Percentiles rank a stretch among this genome's conserved stretches.
phyloP scores from a whole-genome alignment of 306 rosid species.

The Canavalia ensiformis region DNA sequence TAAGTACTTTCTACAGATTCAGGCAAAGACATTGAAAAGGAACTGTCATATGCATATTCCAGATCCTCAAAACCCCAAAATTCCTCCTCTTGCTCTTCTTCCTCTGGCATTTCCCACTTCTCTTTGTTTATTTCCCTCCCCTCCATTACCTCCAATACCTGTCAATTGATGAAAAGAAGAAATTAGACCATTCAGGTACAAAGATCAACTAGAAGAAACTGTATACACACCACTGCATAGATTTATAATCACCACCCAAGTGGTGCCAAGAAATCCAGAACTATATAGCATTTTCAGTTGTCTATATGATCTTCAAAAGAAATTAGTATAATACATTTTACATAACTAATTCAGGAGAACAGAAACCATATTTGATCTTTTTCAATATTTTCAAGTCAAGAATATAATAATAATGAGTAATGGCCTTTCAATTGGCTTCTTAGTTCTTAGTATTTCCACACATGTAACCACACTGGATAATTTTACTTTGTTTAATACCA shows the following conservation, averaged over 20 bases:
- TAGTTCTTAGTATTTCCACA: not conserved
- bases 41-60: constrained; percentile 70
- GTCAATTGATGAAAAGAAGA: not conserved
- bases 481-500: constrained; percentile 10
- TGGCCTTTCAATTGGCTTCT: constrained; percentile 3
- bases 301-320: not conserved
- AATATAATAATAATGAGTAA: not conserved
- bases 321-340: not conserved
- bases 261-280: no score
- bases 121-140: constrained; percentile 61
- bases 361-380: constrained; percentile 9
- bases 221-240: not conserved
- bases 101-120: constrained; percentile 78
- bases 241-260: no score
- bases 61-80: constrained; percentile 81
- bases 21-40: constrained; percentile 68
- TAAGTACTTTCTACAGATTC: constrained; percentile 57
- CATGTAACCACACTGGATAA: constrained; percentile 7
- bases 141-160: constrained; percentile 81
- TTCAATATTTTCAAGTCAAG: not conserved
- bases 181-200: not conserved
- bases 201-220: not conserved
- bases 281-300: not conserved
- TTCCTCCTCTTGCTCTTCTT: constrained; percentile 66
- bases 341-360: not conserved